Base-by-base conservation (phyloP, 305 asterid genomes). In the Fraxinus baroniana region DNA sequence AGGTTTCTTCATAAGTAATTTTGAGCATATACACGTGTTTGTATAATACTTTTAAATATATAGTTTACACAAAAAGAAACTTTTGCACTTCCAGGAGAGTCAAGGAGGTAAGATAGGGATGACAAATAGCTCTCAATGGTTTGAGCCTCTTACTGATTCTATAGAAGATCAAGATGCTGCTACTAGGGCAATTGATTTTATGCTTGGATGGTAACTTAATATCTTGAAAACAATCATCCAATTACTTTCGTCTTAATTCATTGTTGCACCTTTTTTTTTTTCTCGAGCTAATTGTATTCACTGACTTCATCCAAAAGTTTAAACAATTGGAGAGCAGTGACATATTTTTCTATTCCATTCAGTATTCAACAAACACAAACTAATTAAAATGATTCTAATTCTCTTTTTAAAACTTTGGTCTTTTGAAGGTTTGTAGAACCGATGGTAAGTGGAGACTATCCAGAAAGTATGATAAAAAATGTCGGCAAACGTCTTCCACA, bases 91-190 rank as follows among this genome's bases (percentile, higher is more conserved):
- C 20, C 79, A 87, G 90, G 87, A 81, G 62, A 62, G 44, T 73
- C 90, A 87, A 77, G 83, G 84, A 81, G 90, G 90, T 39, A 77
- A 83, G 79, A 85, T 87, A 22, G 90, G 90, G 3, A 81, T 55
- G 9, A 24, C 72, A 20, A 64, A 64, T 64, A 0, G 1, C 32
- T 0, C 3, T 22, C 17, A 64, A 13, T 64, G 72, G 72, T 2
- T 0, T 3, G 72, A 64, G 72, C 72, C 72, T 64, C 72, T 64
- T 64, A 64, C 35, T 64, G 10, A 24, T 32, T 22, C 35, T 64
- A 0, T 0, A 64, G 72, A 64, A 64, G 72, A 64, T 64, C 13
- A 3, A 22, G 72, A 64, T 64, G 72, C 72, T 64, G 72, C 72
- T 64, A 0, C 1, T 22, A 64, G 72, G 32, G 72, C 17, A 3